These are phyloP conservation scores for Hirsutella minnesotensis DNA, from an alignment of 2,329 filamentous ascomycete species.

Conservation along the genomic window DNA sequence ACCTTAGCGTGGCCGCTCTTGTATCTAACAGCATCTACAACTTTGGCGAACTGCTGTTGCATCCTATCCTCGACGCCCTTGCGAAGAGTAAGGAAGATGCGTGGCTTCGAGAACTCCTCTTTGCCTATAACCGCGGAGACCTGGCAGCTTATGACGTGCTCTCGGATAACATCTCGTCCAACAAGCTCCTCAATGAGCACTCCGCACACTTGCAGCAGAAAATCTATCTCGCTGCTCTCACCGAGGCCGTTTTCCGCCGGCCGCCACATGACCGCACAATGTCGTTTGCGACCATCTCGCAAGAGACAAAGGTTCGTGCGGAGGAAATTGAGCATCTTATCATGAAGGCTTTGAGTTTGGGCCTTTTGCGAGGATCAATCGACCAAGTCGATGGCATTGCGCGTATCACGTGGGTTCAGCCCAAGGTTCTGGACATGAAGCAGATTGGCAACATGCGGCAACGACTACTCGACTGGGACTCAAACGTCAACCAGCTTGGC, in stretches of 20 bases:
- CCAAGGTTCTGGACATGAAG: constrained; percentile 89
- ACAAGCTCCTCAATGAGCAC: constrained; percentile 69
- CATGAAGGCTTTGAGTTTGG: constrained; percentile 97
- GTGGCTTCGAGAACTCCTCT: constrained; percentile 92
- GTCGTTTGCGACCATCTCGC: constrained; percentile 77
- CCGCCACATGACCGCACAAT: constrained; percentile 92
- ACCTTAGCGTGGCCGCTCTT: constrained; percentile 82
- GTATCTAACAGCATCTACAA: constrained; percentile 97
- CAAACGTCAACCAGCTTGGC: constrained; percentile 87
- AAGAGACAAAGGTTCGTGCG: constrained; percentile 82
- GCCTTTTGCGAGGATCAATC: constrained; percentile 80
- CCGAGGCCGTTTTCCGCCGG: constrained; percentile 90
- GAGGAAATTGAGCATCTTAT: constrained; percentile 96
- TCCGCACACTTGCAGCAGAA: constrained; percentile 85
- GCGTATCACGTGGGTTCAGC: constrained; percentile 96
- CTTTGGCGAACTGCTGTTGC: constrained; percentile 95
- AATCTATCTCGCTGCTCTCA: constrained; percentile 92
- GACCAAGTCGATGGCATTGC: constrained; percentile 93
- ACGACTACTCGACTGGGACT: constrained; percentile 86
- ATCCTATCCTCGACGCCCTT: constrained; percentile 86
- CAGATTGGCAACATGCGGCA: constrained; percentile 90
- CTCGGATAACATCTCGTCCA: constrained; percentile 67
- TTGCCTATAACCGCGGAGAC: constrained; percentile 95
- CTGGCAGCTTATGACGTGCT: constrained; percentile 77
- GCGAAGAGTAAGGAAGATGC: constrained; percentile 55